phyloP scores from a whole-genome alignment of 2,329 filamentous ascomycete species.

The Diatrype stigma region DNA sequence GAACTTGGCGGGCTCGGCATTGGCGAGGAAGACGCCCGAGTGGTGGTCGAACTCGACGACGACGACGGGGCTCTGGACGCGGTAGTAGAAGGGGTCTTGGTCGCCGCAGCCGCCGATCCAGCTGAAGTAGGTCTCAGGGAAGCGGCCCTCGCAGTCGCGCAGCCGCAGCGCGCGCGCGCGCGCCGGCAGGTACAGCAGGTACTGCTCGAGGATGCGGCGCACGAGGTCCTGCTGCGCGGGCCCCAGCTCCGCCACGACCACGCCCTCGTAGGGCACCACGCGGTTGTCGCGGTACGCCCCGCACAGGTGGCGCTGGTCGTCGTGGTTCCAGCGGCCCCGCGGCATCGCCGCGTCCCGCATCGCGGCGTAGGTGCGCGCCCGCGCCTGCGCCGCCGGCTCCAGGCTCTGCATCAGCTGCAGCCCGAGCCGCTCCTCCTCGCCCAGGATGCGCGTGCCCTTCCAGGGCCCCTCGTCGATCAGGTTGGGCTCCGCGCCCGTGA shows the following conservation, averaged over 20 bases:
- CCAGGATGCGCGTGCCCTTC: constrained; percentile 61
- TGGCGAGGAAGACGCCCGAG: constrained; percentile 71
- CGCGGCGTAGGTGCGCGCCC: constrained; percentile 53
- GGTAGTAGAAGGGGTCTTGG: constrained; percentile 70
- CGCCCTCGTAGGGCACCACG: constrained; percentile 69
- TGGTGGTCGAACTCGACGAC: constrained; percentile 78
- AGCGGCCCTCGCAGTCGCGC: constrained; percentile 48
- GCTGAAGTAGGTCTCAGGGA: constrained; percentile 71
- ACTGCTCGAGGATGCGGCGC: constrained; percentile 57
- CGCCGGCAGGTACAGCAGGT: constrained; percentile 63
- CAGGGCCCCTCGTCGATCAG: constrained; percentile 62
- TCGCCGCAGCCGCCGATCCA: constrained; percentile 72
- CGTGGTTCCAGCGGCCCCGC: constrained; percentile 69
- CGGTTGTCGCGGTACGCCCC: constrained; percentile 78
- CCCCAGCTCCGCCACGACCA: constrained; percentile 48
- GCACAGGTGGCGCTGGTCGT: constrained; percentile 74
- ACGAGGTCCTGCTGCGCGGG: constrained; percentile 49
- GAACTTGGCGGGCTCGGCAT: constrained; percentile 69
- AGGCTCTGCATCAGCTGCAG: constrained; percentile 67
- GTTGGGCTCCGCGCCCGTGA: constrained; percentile 78
- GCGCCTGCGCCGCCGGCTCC: constrained; percentile 35
- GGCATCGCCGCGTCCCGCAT: constrained; percentile 65
- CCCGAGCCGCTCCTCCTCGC: constrained; percentile 60
- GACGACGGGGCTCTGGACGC: constrained; percentile 71
- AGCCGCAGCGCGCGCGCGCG: constrained; percentile 51